phyloP scores from a whole-genome alignment of 352 stramenopile genomes.

The Phytopythium oedochilum region DNA sequence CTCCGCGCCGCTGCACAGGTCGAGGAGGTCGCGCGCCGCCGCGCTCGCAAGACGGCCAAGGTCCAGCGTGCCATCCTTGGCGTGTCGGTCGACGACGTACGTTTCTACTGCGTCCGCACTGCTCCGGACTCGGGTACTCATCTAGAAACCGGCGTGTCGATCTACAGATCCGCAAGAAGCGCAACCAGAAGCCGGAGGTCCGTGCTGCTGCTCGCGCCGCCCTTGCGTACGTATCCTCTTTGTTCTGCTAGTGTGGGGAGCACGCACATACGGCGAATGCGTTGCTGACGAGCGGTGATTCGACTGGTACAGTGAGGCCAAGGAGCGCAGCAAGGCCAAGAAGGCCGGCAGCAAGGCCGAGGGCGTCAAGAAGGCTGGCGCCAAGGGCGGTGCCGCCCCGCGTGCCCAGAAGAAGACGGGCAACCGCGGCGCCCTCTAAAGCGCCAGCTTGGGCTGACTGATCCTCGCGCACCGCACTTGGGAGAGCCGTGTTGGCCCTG shows the following conservation, averaged over 20 bases:
- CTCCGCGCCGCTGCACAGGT: constrained; percentile 23
- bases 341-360: constrained; percentile 60
- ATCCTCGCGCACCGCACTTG: constrained; percentile 21
- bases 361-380: constrained; percentile 47
- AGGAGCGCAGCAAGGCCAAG: constrained; percentile 88
- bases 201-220: constrained; percentile 88
- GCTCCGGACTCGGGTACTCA: background rate
- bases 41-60: constrained; percentile 94
- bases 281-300: too few relatives aligned
- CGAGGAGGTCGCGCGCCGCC: constrained; percentile 77
- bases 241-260: too few relatives aligned
- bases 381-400: constrained; percentile 58
- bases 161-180: constrained; percentile 95
- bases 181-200: constrained; percentile 94
- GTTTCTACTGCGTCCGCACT: constrained; percentile 4
- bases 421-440: constrained; percentile 88
- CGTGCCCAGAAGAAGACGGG: constrained; percentile 86
- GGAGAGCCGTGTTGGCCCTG: constrained; percentile 7
- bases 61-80: constrained; percentile 97
- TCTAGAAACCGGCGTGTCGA: background rate
- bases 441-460: constrained; percentile 9
- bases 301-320: constrained; percentile 75
- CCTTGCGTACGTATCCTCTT: constrained; percentile 90
- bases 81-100: constrained; percentile 93
- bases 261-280: too few relatives aligned